phyloP scores from a whole-genome alignment of 2,329 filamentous ascomycete genomes.

The Stemphylium lycopersici region DNA sequence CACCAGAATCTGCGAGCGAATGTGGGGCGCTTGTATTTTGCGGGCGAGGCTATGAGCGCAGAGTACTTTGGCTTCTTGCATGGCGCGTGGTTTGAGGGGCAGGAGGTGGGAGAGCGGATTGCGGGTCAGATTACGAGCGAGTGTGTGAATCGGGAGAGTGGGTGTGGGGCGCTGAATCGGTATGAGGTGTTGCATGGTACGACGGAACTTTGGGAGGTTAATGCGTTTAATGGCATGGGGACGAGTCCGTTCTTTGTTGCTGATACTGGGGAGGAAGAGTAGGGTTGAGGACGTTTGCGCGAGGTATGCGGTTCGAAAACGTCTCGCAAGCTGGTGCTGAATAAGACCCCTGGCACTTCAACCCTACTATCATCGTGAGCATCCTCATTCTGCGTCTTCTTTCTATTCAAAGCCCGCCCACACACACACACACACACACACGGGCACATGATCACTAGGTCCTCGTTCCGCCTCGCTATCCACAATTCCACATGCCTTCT shows the following conservation, averaged over 20 bases:
- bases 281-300: not conserved
- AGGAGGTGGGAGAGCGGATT: conserved; percentile 41
- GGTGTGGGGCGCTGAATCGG: conserved; percentile 34
- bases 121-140: conserved; percentile 34
- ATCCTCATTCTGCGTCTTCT: not conserved
- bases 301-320: not conserved
- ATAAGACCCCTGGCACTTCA: not conserved
- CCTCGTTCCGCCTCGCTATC: conserved; percentile 55
- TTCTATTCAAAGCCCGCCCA: conserved; percentile 45
- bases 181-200: conserved; percentile 44
- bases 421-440: conserved; percentile 58
- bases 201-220: conserved; percentile 35
- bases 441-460: conserved; percentile 61
- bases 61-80: conserved; percentile 72
- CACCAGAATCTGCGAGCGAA: conserved; percentile 74
- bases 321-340: not conserved
- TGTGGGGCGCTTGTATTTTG: conserved; percentile 66
- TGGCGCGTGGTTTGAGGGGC: conserved; percentile 46
- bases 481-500: conserved; percentile 49
- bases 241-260: conserved; percentile 35
- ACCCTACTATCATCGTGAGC: too few species aligned
- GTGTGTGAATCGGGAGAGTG: conserved; percentile 31
- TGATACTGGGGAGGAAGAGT: not conserved
- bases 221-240: conserved; percentile 39
- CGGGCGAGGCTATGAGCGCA: conserved; percentile 67